phyloP scores from a whole-genome alignment of 495 filamentous ascomycete species.

The Tetracladium setigerum region DNA sequence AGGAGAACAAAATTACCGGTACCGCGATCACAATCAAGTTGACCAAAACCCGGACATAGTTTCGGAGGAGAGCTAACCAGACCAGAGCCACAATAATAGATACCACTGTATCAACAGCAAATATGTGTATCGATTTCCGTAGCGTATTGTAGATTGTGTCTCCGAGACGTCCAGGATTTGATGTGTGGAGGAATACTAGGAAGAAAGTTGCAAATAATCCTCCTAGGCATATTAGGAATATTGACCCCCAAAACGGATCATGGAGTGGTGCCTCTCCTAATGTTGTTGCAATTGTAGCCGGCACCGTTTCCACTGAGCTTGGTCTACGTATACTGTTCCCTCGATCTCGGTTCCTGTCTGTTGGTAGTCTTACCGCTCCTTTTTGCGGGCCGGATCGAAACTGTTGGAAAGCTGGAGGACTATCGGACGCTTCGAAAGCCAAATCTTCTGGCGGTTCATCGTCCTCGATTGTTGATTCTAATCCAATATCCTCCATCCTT shows the following conservation, averaged over 20 bases:
- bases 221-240: constrained; percentile 79
- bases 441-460: constrained; percentile 54
- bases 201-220: constrained; percentile 80
- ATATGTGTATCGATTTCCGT: constrained; percentile 76
- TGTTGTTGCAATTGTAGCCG: constrained; percentile 16
- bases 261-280: constrained; percentile 38
- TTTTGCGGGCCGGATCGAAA: constrained; percentile 52
- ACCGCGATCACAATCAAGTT: constrained; percentile 73
- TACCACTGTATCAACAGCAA: constrained; percentile 86
- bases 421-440: constrained; percentile 52
- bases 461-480: constrained; percentile 56
- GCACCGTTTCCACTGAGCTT: constrained; percentile 19
- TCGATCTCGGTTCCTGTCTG: constrained; percentile 7
- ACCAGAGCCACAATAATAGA: constrained; percentile 77
- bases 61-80: constrained; percentile 83
- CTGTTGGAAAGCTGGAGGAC: constrained; percentile 80
- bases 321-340: constrained; percentile 9
- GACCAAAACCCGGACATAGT: constrained; percentile 75
- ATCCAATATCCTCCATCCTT: constrained; percentile 79
- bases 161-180: constrained; percentile 55
- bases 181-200: constrained; percentile 82
- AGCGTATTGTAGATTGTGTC: constrained; percentile 93
- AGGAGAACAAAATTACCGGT: constrained; percentile 75
- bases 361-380: constrained; percentile 15
- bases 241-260: constrained; percentile 85